These are phyloP conservation scores for Taxillus chinensis DNA, from an alignment of 164 flowering plant genomes.

Conservation along the genomic window DNA sequence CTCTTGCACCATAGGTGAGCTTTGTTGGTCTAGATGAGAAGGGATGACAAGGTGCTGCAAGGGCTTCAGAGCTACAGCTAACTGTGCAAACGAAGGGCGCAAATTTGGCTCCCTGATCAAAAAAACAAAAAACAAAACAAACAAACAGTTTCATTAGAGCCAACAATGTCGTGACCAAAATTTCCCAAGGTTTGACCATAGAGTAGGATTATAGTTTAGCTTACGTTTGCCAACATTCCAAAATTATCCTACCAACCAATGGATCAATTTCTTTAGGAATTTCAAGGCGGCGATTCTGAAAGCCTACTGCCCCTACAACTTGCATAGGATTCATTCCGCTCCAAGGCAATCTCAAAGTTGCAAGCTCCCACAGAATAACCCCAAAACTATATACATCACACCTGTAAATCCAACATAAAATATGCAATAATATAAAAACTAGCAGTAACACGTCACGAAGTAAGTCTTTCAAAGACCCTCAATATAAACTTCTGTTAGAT, in stretches of 20 bases:
- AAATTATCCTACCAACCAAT: conserved; percentile 66
- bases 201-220: conserved; percentile 10
- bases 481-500: too few species aligned
- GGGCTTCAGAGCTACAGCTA: conserved; percentile 61
- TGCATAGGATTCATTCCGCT: conserved; percentile 99
- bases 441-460: too few species aligned
- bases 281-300: conserved; percentile 85
- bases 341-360: conserved; percentile 93
- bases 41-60: conserved; percentile 75
- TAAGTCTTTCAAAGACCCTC: too few species aligned
- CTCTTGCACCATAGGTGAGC: conserved; percentile 34
- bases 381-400: conserved; percentile 99
- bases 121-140: neutral
- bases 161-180: neutral
- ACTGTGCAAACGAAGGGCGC: conserved; percentile 92
- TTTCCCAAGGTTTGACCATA: neutral
- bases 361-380: conserved; percentile 94
- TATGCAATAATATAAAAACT: neutral
- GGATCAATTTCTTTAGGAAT: conserved; percentile 94
- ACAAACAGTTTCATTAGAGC: neutral
- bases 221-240: conserved; percentile 96
- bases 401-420: conserved; percentile 32
- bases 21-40: conserved; percentile 43
- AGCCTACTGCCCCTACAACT: conserved; percentile 99
- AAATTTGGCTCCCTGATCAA: conserved; percentile 69